Evolutionary conservation across 805 yeast genomes (phyloP).

Genomic region (Ogataea ganodermae): DNA sequence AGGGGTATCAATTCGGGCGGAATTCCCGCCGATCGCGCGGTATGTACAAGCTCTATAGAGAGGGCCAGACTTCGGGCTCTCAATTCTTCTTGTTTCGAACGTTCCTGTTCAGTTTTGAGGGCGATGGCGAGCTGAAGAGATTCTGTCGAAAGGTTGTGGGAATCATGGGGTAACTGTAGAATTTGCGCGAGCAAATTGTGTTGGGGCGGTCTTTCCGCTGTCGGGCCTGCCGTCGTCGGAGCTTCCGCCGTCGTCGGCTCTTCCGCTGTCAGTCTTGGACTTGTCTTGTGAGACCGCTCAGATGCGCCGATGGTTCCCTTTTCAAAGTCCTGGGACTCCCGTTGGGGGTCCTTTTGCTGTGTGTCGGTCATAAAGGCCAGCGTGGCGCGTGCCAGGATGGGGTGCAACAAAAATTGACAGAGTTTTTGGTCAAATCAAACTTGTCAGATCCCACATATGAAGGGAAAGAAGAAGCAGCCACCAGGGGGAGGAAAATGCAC

Average conservation of each 20-base stretch:
- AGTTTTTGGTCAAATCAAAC: neutral
- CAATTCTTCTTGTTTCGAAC: slow-evolving; percentile 40
- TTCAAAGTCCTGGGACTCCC: neutral
- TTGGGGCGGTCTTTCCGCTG: neutral
- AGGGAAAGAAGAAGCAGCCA: too few species aligned
- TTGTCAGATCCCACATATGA: neutral
- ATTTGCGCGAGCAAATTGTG: neutral
- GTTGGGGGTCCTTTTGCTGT: neutral
- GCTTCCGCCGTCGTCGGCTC: too few species aligned
- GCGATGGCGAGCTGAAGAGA: slow-evolving; percentile 39
- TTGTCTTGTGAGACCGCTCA: neutral
- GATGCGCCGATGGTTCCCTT: neutral
- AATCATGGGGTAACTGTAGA: slow-evolving; percentile 3
- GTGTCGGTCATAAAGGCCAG: neutral
- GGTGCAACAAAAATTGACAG: too few species aligned
- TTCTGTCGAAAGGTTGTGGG: slow-evolving; percentile 39
- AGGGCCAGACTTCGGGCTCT: slow-evolving; percentile 36
- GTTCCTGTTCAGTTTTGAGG: slow-evolving; percentile 45
- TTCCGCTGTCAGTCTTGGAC: too few species aligned
- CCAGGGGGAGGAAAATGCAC: neutral
- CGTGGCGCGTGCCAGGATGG: too few species aligned
- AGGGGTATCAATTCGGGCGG: slow-evolving; percentile 30
- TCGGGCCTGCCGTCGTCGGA: too few species aligned
- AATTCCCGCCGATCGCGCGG: slow-evolving; percentile 26
- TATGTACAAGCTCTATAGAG: slow-evolving; percentile 40